Conservation (phyloP, 177 flowering plant species). For the Telopea speciosissima region DNA sequence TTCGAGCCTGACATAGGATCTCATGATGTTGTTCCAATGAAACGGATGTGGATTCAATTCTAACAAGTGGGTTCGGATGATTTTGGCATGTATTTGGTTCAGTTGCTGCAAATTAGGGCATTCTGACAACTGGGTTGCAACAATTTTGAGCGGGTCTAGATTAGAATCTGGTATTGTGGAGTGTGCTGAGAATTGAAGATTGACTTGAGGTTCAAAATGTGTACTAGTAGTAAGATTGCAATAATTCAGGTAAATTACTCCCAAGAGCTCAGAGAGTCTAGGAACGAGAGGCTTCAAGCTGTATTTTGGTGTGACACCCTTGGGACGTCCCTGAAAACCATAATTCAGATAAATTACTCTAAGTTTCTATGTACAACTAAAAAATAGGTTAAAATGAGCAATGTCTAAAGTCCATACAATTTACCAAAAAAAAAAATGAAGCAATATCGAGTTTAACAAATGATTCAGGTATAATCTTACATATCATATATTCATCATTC, state of each 20-base stretch:
- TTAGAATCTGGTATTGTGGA: background rate
- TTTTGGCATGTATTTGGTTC: too few species aligned
- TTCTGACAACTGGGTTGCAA: too few species aligned
- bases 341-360: background rate
- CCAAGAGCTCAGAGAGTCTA: conserved; percentile 80
- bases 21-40: too few species aligned
- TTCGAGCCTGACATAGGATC: too few species aligned
- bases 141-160: too few species aligned
- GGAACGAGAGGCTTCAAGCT: conserved; percentile 89
- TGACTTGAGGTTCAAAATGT: background rate
- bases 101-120: too few species aligned
- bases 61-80: too few species aligned
- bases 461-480: background rate
- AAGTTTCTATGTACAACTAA: background rate
- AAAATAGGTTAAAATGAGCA: too few species aligned
- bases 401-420: background rate
- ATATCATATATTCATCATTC: too few species aligned
- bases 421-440: too few species aligned
- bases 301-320: conserved; percentile 85
- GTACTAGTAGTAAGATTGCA: background rate
- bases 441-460: background rate
- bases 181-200: conserved; percentile 1
- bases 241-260: too few species aligned
- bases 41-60: too few species aligned
- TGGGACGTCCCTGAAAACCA: conserved; percentile 68